Evolutionary conservation across 192 early-diverging fungal species (phyloP), one percentile per base, ranked within the genome.

Genomic region (Coemansia sp.): DNA sequence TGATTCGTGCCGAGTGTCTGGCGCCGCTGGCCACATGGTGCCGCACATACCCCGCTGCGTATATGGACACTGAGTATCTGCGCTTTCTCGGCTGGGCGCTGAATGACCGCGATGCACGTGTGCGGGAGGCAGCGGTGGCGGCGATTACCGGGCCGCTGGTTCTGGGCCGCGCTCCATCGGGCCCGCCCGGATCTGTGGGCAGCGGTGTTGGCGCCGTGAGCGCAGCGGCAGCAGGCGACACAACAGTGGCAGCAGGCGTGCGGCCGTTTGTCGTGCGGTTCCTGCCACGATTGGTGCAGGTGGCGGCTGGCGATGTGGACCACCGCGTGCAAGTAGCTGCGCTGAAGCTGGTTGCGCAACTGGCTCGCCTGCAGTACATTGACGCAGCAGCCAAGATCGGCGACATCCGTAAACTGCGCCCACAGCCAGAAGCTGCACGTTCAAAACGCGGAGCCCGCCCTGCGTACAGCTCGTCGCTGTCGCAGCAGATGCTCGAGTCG

Each of bases 21-120:
- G 77, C 79, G 39, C 91, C 91, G 43, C 81, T 99, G 12, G 90
- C 94, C 39, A 59, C 72, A 6, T 96, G 93, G 91, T 90, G 95
- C 62, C 64, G 71, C 8, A 74, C 72, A 19, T 87, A 86, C 68
- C 91, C 92, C 6, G 83, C 87, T 3, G 62, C 76, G 16, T 98
- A 91, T 61, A 64, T 96, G 27, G 87, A 90, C 21, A 83, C 90
- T 7, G 55, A 74, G 35, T 92, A 95, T 70, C 64, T 95, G 19
- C 82, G 91, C 29, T 95, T 95, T 60, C 45, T 94, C 1, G 95
- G 94, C 21, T 94, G 92, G 93, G 80, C 89, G 57, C 76, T 97
- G 37, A 90, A 88, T 35, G 95, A 99, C 71, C 90, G 86, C 65
- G 85, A 85, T 17, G 85, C 92, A 3, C 62, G 73, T 22, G 90